phyloP scores from a whole-genome alignment of 768 basidiomycete genomes.

The Chalciporus sphaerocephalus region DNA sequence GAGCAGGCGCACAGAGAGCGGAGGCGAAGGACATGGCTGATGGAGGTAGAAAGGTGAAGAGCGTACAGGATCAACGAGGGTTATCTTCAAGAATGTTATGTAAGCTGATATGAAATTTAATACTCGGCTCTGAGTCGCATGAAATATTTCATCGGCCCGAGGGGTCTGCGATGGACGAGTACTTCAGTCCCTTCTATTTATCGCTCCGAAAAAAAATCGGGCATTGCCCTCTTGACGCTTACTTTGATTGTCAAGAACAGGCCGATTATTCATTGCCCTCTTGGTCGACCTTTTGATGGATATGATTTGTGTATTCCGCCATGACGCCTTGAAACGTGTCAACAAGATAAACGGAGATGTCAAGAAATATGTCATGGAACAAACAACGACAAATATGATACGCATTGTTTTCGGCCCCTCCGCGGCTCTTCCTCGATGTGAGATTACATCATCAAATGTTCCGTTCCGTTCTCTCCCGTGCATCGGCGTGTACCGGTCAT shows the following conservation, averaged over 20 bases:
- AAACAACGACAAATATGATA: slow-evolving; percentile 4
- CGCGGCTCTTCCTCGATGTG: slow-evolving; percentile 3
- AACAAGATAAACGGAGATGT: too few relatives aligned
- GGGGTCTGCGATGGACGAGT: slow-evolving; percentile 14
- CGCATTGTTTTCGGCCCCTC: not conserved
- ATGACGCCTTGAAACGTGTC: not conserved
- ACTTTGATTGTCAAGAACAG: not conserved
- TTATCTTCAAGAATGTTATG: slow-evolving; percentile 8
- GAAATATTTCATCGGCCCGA: not conserved
- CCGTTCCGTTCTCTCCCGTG: not conserved
- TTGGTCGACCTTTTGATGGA: not conserved
- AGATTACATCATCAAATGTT: not conserved
- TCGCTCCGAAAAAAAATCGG: too few relatives aligned
- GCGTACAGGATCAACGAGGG: slow-evolving; percentile 3
- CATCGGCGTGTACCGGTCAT: too few relatives aligned
- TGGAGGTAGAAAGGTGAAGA: slow-evolving; percentile 1
- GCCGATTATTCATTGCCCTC: not conserved
- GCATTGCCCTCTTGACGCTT: not conserved
- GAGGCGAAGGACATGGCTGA: slow-evolving; percentile 53
- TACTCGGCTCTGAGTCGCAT: not conserved
- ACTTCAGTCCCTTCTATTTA: not conserved
- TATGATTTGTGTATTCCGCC: not conserved
- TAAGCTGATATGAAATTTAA: slow-evolving; percentile 9
- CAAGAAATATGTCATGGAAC: too few relatives aligned
- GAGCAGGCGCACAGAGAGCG: slow-evolving; percentile 44